phyloP scores from a whole-genome alignment of 2,329 filamentous ascomycete genomes.

The Scleromitrula shiraiana region DNA sequence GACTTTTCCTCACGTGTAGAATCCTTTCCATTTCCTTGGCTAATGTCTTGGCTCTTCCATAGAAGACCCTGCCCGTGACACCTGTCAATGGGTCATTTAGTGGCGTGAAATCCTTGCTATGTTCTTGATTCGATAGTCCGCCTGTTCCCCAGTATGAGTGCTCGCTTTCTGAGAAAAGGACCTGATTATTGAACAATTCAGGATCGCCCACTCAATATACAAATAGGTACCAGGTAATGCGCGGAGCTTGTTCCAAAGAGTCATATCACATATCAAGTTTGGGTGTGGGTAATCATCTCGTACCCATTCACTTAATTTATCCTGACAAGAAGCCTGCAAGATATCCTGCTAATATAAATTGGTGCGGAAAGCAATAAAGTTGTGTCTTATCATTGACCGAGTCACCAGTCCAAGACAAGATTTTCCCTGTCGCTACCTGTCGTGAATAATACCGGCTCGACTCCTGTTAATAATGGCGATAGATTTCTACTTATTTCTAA shows the following conservation, averaged over 20 bases:
- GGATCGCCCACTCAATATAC: constrained; percentile 4
- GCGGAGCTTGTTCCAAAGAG: not conserved
- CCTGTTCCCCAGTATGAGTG: not conserved
- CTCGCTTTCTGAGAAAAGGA: not conserved
- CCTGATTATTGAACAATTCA: too few relatives aligned
- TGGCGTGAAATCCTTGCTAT: not conserved
- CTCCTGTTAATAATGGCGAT: constrained; percentile 4
- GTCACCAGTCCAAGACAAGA: constrained; percentile 3
- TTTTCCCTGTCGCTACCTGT: not conserved
- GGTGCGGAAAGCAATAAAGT: constrained; percentile 12
- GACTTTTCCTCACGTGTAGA: constrained; percentile 2
- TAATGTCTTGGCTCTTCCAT: not conserved
- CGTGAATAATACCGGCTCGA: constrained; percentile 7
- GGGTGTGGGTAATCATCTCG: constrained; percentile 6
- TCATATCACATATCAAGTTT: constrained; percentile 3
- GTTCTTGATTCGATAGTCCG: not conserved
- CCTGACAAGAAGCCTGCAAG: constrained; percentile 3
- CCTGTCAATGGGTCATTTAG: constrained; percentile 5
- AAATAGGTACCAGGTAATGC: not conserved
- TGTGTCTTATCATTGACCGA: constrained; percentile 2
- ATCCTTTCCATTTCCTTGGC: not conserved
- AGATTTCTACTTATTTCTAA: not conserved
- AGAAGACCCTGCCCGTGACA: not conserved
- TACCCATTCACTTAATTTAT: constrained; percentile 2
- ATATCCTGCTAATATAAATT: constrained; percentile 14